A percentile compares a stretch with the other conserved stretches of the same genome.
These are phyloP conservation scores for Solanum chiquidenum DNA, from an alignment of 257 asterid species.

Conservation along the genomic window DNA sequence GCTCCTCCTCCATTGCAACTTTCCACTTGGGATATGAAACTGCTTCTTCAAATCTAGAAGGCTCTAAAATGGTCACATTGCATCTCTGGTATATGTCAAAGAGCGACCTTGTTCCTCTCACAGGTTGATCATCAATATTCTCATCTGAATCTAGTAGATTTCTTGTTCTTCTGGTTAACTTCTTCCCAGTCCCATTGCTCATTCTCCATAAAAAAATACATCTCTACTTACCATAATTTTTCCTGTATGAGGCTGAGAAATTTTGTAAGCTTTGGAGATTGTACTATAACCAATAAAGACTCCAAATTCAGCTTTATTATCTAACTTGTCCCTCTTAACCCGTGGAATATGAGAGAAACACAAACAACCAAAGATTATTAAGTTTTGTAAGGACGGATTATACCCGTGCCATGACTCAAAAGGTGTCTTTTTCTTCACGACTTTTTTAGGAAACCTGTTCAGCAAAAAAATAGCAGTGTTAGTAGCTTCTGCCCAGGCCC, in stretches of 20 bases:
- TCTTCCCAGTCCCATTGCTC: not conserved
- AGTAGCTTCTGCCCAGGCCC: not conserved
- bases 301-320: not conserved
- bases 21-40: no score
- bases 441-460: not conserved
- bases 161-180: not conserved
- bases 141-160: not conserved
- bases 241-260: no score
- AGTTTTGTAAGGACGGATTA: not conserved
- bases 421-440: rapidly evolving
- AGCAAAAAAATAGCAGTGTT: no score
- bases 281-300: not conserved
- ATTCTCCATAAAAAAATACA: not conserved
- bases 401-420: not conserved
- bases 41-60: not conserved
- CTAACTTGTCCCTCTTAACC: not conserved
- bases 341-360: not conserved
- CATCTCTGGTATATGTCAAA: not conserved
- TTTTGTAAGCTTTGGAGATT: not conserved
- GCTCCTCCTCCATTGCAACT: no score
- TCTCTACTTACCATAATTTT: not conserved
- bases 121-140: no score
- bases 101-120: not conserved
- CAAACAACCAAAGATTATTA: not conserved
- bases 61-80: not conserved